These are phyloP conservation scores for Polygonum aviculare DNA, from an alignment of 148 eudicot genomes.

Conservation along the genomic window DNA sequence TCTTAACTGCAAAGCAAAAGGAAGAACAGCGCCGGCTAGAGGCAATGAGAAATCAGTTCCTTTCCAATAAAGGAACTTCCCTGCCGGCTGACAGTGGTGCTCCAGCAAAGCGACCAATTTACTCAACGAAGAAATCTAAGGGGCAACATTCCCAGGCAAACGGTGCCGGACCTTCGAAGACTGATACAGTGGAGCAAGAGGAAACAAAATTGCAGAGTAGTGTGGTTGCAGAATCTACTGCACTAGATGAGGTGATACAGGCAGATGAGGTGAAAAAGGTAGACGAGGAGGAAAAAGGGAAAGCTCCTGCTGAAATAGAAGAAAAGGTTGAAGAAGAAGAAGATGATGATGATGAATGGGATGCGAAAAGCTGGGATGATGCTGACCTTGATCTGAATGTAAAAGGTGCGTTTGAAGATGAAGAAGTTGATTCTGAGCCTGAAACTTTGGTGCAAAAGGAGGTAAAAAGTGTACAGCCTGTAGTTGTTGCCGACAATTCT, in stretches of 20 bases:
- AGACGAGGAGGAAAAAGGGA: slow-evolving; percentile 29
- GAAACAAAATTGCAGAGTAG: slow-evolving; percentile 36
- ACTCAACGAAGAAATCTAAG: slow-evolving; percentile 62
- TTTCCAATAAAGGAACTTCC: slow-evolving; percentile 35
- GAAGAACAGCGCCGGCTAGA: slow-evolving; percentile 76
- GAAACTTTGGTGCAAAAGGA: slow-evolving; percentile 37
- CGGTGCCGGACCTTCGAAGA: slow-evolving; percentile 28
- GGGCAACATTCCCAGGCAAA: slow-evolving; percentile 39
- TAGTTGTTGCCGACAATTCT: slow-evolving; percentile 21
- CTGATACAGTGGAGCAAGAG: slow-evolving; percentile 30
- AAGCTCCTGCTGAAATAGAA: slow-evolving; percentile 31
- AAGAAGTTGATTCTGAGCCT: slow-evolving; percentile 65
- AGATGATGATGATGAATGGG: slow-evolving; percentile 85
- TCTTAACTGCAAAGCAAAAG: slow-evolving; percentile 81
- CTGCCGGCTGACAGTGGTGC: slow-evolving; percentile 39
- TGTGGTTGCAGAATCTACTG: slow-evolving; percentile 31
- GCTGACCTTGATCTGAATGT: slow-evolving; percentile 58
- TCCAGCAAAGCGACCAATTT: slow-evolving; percentile 60
- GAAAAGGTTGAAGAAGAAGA: slow-evolving; percentile 40
- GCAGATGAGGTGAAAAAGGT: slow-evolving; percentile 14
- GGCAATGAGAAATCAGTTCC: slow-evolving; percentile 75
- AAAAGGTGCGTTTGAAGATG: slow-evolving; percentile 70
- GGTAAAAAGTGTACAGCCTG: slow-evolving; percentile 15
- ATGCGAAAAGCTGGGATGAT: slow-evolving; percentile 96
- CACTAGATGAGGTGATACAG: slow-evolving; percentile 41